phyloP scores from a whole-genome alignment of 1,139 yeast species.

The Diutina rugosa region DNA sequence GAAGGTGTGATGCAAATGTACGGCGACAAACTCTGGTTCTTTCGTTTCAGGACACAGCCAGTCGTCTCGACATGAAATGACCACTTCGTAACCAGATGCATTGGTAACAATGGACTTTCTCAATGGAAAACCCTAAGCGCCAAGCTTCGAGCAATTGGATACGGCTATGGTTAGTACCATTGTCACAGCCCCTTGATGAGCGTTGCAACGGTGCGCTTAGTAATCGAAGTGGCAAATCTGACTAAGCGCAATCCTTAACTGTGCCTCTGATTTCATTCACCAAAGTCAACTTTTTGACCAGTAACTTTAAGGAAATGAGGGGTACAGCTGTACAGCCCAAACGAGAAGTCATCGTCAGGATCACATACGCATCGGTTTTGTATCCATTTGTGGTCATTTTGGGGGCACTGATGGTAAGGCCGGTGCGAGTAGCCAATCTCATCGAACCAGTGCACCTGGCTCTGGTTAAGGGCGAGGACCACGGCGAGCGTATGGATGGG shows the following conservation, averaged over 20 bases:
- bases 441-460: conserved; percentile 64
- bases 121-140: too few relatives aligned
- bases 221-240: not conserved
- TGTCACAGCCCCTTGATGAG: too few relatives aligned
- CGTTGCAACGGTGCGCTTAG: not conserved
- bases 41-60: too few relatives aligned
- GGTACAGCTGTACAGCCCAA: conserved; percentile 18
- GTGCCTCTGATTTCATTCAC: not conserved
- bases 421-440: conserved; percentile 78
- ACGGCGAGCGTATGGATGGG: conserved; percentile 85
- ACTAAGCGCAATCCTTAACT: not conserved
- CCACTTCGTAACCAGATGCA: too few relatives aligned
- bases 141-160: too few relatives aligned
- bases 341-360: conserved; percentile 18
- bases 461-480: conserved; percentile 50
- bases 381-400: conserved; percentile 7
- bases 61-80: too few relatives aligned
- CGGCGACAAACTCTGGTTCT: too few relatives aligned
- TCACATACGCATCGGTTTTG: conserved; percentile 18
- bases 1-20: too few relatives aligned
- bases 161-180: too few relatives aligned
- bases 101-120: too few relatives aligned
- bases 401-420: conserved; percentile 46
- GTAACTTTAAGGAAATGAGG: conserved; percentile 11
- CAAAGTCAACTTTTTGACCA: not conserved